Conservation (phyloP, 2,329 filamentous ascomycete species). For the Stachybotrys echinatus region DNA sequence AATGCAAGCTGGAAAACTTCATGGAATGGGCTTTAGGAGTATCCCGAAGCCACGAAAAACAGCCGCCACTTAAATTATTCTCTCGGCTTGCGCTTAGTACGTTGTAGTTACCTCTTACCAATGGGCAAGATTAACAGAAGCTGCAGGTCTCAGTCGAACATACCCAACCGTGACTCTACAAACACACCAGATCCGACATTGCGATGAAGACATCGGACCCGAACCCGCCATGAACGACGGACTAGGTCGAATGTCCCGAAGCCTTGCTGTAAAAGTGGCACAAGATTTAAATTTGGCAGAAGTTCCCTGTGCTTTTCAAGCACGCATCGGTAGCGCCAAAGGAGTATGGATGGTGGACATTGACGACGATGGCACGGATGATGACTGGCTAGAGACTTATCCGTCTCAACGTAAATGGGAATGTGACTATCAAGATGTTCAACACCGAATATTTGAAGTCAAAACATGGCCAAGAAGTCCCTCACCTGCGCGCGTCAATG, state of each 20-base stretch:
- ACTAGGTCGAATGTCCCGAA: slow-evolving; percentile 59
- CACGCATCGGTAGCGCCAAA: slow-evolving; percentile 66
- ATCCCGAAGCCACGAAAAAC: slow-evolving; percentile 33
- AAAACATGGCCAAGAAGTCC: slow-evolving; percentile 29
- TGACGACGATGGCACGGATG: slow-evolving; percentile 29
- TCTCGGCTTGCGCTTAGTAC: slow-evolving; percentile 51
- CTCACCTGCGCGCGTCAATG: slow-evolving; percentile 52
- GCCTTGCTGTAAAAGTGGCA: slow-evolving; percentile 49
- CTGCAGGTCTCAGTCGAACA: slow-evolving; percentile 46
- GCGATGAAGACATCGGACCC: slow-evolving; percentile 26
- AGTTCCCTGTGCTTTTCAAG: slow-evolving; percentile 63
- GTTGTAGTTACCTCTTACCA: neutral
- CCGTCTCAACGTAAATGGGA: slow-evolving; percentile 66
- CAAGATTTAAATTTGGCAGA: slow-evolving; percentile 42
- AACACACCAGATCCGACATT: slow-evolving; percentile 37
- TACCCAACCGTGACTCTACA: slow-evolving; percentile 39
- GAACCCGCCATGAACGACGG: slow-evolving; percentile 59
- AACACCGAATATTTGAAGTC: slow-evolving; percentile 63
- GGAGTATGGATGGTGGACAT: slow-evolving; percentile 67
- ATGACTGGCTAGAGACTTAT: slow-evolving; percentile 62
- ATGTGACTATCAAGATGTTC: slow-evolving; percentile 38
- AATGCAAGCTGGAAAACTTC: slow-evolving; percentile 33
- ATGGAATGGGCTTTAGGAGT: slow-evolving; percentile 47
- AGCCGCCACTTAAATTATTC: slow-evolving; percentile 52
- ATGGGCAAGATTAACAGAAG: slow-evolving; percentile 2